Percentiles rank a stretch among this genome's conserved stretches.
Evolutionary conservation across 208 protist species (phyloP).

Genomic region (Leishmania turanica): DNA sequence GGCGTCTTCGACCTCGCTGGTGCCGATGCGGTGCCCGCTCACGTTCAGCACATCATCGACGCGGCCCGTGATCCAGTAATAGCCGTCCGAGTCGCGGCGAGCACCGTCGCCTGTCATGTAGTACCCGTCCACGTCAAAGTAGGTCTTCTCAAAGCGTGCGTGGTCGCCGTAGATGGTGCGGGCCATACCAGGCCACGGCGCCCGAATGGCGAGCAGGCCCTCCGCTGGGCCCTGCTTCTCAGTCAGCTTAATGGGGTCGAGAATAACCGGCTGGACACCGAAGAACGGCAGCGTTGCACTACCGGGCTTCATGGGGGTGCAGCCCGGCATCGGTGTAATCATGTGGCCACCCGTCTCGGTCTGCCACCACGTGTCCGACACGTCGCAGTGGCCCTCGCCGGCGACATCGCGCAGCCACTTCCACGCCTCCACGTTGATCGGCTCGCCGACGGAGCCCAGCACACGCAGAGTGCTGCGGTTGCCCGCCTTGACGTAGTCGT

Average conservation of each 20-base stretch:
- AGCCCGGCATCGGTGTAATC: conserved; percentile 95
- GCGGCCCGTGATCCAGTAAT: conserved; percentile 98
- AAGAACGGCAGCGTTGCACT: conserved; percentile 97
- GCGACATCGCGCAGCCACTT: conserved; percentile 93
- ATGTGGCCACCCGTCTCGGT: conserved; percentile 98
- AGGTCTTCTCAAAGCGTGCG: conserved; percentile 89
- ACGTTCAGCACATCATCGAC: conserved; percentile 98
- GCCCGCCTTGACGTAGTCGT: conserved; percentile 70
- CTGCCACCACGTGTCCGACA: conserved; percentile 99
- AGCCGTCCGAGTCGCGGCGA: conserved; percentile 95
- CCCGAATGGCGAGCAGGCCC: conserved; percentile 89
- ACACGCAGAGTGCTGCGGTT: conserved; percentile 88
- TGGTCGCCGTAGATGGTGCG: conserved; percentile 93
- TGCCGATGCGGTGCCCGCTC: conserved; percentile 97
- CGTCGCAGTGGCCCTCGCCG: conserved; percentile 89
- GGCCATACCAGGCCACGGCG: conserved; percentile 94
- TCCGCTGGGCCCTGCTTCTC: conserved; percentile 63
- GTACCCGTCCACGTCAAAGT: conserved; percentile 93
- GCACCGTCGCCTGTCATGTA: conserved; percentile 98
- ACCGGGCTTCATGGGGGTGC: conserved; percentile 95
- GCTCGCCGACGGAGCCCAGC: conserved; percentile 97
- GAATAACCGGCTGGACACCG: conserved; percentile 92
- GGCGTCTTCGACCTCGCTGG: conserved; percentile 96
- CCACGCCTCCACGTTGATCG: conserved; percentile 96
- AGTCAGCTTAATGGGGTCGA: conserved; percentile 67